Conservation (phyloP, 805 yeast genomes). For the Monosporozyma solicola region DNA sequence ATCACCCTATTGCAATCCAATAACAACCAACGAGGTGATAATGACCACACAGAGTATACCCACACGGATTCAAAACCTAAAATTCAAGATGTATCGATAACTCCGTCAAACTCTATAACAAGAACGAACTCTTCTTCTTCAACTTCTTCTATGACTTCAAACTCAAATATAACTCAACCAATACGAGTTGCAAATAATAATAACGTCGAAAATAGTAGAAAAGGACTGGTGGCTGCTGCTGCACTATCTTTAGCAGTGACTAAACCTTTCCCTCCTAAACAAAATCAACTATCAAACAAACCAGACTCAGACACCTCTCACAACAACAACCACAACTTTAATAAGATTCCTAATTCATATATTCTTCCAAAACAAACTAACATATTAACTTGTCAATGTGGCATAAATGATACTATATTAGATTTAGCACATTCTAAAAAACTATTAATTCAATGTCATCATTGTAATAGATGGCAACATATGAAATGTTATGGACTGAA, state of each 20-base stretch:
- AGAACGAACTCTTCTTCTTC: neutral
- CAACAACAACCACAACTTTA: neutral
- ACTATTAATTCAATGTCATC: conserved; percentile 89
- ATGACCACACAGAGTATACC: neutral
- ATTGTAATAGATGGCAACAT: conserved; percentile 91
- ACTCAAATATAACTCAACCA: neutral
- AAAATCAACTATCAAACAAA: neutral
- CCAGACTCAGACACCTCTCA: neutral
- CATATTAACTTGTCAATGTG: conserved; percentile 80
- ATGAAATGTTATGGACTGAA: conserved; percentile 74
- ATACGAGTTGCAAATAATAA: neutral
- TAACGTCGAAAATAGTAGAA: conserved; percentile 1
- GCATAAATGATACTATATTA: conserved; percentile 42
- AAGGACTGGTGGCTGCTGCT: conserved; percentile 57
- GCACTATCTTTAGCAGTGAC: conserved; percentile 79
- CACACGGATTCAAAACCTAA: neutral
- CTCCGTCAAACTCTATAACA: neutral
- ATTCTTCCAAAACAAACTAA: conserved; percentile 75
- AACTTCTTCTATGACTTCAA: neutral
- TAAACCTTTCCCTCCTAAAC: conserved; percentile 49
- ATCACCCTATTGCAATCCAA: conserved; percentile 23
- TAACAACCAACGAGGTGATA: neutral
- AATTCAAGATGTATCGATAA: neutral
- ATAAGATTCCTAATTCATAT: conserved; percentile 33
- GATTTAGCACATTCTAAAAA: conserved; percentile 31